These are phyloP conservation scores for Camellia japonica DNA, from an alignment of 148 eudicot species.

Conservation along the genomic window DNA sequence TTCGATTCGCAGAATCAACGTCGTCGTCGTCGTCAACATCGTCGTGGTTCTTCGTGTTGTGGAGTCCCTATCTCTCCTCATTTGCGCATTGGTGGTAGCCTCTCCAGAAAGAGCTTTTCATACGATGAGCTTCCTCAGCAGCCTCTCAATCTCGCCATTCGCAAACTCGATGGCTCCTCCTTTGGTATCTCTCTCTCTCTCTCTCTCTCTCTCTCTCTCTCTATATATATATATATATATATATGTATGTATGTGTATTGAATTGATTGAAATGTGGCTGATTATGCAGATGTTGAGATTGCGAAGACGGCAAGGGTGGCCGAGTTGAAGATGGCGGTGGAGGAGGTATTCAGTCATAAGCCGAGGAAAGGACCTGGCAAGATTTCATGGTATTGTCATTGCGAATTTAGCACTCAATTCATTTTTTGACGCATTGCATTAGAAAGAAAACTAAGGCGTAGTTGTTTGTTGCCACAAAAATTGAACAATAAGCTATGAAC, in stretches of 20 bases:
- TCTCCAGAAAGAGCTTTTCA: constrained; percentile 43
- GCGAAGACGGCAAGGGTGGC: constrained; percentile 48
- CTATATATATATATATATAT: not conserved
- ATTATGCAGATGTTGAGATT: constrained; percentile 55
- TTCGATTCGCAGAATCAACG: constrained; percentile 6
- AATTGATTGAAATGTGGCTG: not conserved
- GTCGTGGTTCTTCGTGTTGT: constrained; percentile 17
- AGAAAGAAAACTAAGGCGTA: too few relatives aligned
- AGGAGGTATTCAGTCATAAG: constrained; percentile 48
- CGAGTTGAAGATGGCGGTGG: constrained; percentile 68
- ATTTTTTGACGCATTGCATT: too few relatives aligned
- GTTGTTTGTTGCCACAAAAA: too few relatives aligned
- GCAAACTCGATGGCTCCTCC: constrained; percentile 68
- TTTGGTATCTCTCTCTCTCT: constrained; percentile 47
- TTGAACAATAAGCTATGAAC: too few relatives aligned
- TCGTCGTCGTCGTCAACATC: constrained; percentile 2
- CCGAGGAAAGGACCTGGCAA: constrained; percentile 51
- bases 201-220: too few relatives aligned
- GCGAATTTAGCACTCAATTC: too few relatives aligned
- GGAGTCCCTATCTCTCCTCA: constrained; percentile 27
- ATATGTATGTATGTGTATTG: not conserved
- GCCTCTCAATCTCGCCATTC: constrained; percentile 55
- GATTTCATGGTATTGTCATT: constrained; percentile 61
- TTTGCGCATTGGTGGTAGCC: constrained; percentile 23
- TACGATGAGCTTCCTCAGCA: constrained; percentile 50